These are phyloP conservation scores for Diutina scorzettiae DNA, from an alignment of 1,139 yeast species.

Conservation along the genomic window DNA sequence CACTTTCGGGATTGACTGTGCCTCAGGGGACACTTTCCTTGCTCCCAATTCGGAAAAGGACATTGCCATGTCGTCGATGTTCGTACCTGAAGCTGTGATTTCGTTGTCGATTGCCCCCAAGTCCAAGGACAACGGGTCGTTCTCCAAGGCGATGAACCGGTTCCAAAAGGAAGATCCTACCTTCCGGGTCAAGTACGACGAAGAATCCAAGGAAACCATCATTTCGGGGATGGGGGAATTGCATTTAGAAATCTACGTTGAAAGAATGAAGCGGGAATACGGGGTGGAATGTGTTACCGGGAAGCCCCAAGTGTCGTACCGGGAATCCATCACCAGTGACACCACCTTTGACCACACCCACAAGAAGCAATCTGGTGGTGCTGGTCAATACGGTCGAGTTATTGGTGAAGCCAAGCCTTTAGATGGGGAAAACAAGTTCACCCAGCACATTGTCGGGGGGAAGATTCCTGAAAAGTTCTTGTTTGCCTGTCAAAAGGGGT, in stretches of 20 bases:
- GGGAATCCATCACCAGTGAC: constrained; percentile 75
- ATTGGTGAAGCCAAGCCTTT: constrained; percentile 70
- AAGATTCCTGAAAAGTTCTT: constrained; percentile 91
- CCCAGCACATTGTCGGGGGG: constrained; percentile 91
- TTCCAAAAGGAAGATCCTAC: constrained; percentile 99
- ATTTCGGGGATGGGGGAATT: constrained; percentile 98
- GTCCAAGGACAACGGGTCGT: constrained; percentile 70
- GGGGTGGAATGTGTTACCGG: constrained; percentile 94
- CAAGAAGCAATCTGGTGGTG: constrained; percentile 98
- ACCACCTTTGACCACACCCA: constrained; percentile 88
- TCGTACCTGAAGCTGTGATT: constrained; percentile 95
- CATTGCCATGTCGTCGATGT: constrained; percentile 94
- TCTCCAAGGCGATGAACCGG: constrained; percentile 92
- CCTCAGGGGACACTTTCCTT: constrained; percentile 98
- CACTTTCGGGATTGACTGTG: constrained; percentile 96
- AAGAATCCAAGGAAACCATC: constrained; percentile 89
- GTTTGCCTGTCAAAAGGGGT: constrained; percentile 91
- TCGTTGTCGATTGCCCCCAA: constrained; percentile 86
- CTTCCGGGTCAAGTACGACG: constrained; percentile 81
- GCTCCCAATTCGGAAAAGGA: constrained; percentile 55
- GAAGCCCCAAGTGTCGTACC: constrained; percentile 94
- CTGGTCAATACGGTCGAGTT: constrained; percentile 97
- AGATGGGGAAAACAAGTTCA: constrained; percentile 60
- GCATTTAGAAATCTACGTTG: constrained; percentile 93
- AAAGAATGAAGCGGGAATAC: constrained; percentile 95